These are phyloP conservation scores for Verruconis gallopava DNA, from an alignment of 2,329 filamentous ascomycete genomes.

Conservation along the genomic window DNA sequence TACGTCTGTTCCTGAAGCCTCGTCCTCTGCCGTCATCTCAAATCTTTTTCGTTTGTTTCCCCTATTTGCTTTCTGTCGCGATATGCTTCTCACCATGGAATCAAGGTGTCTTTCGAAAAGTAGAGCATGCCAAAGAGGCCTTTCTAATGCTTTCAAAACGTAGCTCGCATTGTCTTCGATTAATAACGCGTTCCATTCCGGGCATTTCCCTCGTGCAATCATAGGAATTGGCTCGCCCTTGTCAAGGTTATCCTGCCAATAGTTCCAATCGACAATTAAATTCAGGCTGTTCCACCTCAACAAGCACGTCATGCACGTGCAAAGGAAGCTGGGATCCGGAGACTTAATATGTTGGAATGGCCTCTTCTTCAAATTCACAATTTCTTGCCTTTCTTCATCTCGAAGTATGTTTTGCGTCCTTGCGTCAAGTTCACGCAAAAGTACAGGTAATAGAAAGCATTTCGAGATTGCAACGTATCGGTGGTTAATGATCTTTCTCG, in stretches of 20 bases:
- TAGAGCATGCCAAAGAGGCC: slow-evolving; percentile 38
- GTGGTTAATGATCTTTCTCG: slow-evolving; percentile 28
- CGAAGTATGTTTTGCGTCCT: slow-evolving; percentile 26
- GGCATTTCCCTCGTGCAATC: slow-evolving; percentile 34
- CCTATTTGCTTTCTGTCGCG: slow-evolving; percentile 36
- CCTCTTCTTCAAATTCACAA: slow-evolving; percentile 34
- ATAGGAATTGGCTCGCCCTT: slow-evolving; percentile 38
- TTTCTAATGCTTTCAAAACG: slow-evolving; percentile 33
- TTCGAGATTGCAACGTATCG: slow-evolving; percentile 39
- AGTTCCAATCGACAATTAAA: slow-evolving; percentile 41
- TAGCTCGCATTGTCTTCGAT: slow-evolving; percentile 30
- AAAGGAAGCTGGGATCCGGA: slow-evolving; percentile 35
- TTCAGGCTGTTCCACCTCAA: slow-evolving; percentile 44
- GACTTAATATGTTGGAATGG: slow-evolving; percentile 40
- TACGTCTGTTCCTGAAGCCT: slow-evolving; percentile 32
- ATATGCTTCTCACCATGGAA: slow-evolving; percentile 33
- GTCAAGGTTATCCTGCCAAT: slow-evolving; percentile 43
- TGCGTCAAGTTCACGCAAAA: slow-evolving; percentile 29
- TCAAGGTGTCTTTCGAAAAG: slow-evolving; percentile 37
- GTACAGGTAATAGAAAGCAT: slow-evolving; percentile 39
- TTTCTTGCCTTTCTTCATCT: slow-evolving; percentile 29
- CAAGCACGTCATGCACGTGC: slow-evolving; percentile 45
- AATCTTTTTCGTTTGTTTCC: slow-evolving; percentile 35
- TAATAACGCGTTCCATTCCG: slow-evolving; percentile 39
- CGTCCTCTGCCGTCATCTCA: slow-evolving; percentile 34